Conservation (phyloP, 352 stramenopile species). For the Halophytophthora batemanensis region DNA sequence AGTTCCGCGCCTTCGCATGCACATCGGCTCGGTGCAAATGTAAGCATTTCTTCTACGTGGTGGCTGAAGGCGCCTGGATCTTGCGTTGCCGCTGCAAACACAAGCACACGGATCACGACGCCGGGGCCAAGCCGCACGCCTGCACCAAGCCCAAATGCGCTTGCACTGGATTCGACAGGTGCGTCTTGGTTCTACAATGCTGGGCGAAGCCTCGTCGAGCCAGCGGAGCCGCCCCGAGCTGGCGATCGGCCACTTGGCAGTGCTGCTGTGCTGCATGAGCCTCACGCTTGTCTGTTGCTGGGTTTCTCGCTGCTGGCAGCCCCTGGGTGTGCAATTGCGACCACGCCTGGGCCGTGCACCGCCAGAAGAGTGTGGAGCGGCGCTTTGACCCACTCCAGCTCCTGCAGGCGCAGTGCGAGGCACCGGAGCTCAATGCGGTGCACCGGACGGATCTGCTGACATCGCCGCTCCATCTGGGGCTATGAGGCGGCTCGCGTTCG, state of each 20-base stretch:
- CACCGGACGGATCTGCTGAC: constrained; percentile 54
- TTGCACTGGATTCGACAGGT: constrained; percentile 71
- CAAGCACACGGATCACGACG: constrained; percentile 73
- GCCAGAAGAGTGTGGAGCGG: constrained; percentile 53
- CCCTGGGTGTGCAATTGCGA: constrained; percentile 85
- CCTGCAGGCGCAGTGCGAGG: constrained; percentile 33
- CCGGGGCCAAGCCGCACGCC: constrained; percentile 27
- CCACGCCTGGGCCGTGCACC: constrained; percentile 59
- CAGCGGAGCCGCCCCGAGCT: background rate
- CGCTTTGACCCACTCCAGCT: constrained; percentile 42
- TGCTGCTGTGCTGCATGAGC: no score
- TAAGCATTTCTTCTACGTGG: constrained; percentile 70
- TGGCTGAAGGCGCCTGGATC: constrained; percentile 77
- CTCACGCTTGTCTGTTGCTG: background rate
- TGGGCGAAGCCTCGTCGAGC: constrained; percentile 13
- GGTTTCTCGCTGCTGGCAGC: constrained; percentile 15
- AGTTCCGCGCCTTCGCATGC: constrained; percentile 53
- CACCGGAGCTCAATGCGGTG: constrained; percentile 52
- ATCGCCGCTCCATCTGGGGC: constrained; percentile 39
- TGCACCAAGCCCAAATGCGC: constrained; percentile 57
- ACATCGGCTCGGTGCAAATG: constrained; percentile 55
- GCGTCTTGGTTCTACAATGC: constrained; percentile 9
- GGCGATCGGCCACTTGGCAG: constrained; percentile 4
- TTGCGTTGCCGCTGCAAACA: constrained; percentile 80
- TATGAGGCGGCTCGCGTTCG: constrained; percentile 16